A percentile compares a stretch with the other conserved stretches of the same genome.
Conservation (phyloP, 495 filamentous ascomycete species). For the Rhypophila decipiens region DNA sequence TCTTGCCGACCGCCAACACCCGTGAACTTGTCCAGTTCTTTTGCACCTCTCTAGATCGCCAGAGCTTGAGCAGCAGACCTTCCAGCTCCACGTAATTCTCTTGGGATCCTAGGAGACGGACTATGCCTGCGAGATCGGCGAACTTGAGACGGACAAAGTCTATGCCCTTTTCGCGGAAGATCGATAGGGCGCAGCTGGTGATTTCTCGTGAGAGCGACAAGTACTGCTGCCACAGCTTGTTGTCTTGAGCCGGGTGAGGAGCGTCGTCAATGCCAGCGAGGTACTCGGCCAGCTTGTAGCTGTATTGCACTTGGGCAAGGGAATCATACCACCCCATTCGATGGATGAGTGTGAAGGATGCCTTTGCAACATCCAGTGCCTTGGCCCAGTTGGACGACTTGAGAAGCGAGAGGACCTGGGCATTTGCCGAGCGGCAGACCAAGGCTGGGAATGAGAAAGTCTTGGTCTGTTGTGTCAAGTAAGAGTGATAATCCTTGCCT, state of each 20-base stretch:
- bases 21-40: conserved; percentile 48
- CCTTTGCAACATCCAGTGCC: conserved; percentile 46
- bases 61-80: conserved; percentile 50
- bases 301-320: conserved; percentile 41
- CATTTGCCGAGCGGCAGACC: conserved; percentile 17
- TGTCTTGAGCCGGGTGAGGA: conserved; percentile 35
- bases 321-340: conserved; percentile 47
- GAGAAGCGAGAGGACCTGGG: conserved; percentile 28
- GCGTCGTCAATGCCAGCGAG: conserved; percentile 43
- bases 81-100: conserved; percentile 55
- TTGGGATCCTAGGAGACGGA: conserved; percentile 52
- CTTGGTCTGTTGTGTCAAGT: no score
- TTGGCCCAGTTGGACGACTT: conserved; percentile 39
- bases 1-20: conserved; percentile 51
- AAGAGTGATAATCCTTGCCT: conserved; percentile 26
- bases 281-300: conserved; percentile 50
- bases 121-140: conserved; percentile 47
- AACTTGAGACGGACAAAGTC: conserved; percentile 48
- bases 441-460: conserved; percentile 15
- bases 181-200: conserved; percentile 44
- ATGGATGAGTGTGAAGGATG: conserved; percentile 51
- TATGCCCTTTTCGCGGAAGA: conserved; percentile 43
- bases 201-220: conserved; percentile 48
- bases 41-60: conserved; percentile 55
- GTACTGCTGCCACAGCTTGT: conserved; percentile 41